phyloP scores from a whole-genome alignment of 257 asterid species.

The Paulownia fortunei region DNA sequence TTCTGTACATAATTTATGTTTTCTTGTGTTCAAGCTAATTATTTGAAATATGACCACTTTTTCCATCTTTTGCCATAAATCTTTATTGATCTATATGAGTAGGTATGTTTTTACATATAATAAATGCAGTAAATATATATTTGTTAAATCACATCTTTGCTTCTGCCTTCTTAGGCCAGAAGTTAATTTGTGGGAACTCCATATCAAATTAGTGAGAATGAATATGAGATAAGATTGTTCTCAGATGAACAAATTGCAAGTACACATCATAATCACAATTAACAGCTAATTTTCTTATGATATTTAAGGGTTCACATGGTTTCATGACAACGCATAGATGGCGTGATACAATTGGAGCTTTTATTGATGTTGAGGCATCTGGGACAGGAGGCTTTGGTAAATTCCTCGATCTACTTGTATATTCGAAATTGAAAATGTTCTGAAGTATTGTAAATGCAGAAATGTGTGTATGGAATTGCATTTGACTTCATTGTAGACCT shows the following conservation, averaged over 20 bases:
- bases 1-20: neutral
- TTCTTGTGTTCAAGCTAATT: neutral
- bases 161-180: constrained; percentile 15
- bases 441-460: constrained; percentile 22
- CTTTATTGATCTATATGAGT: neutral
- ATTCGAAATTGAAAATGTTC: constrained; percentile 20
- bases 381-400: constrained; percentile 97
- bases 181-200: constrained; percentile 1
- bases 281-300: constrained; percentile 30
- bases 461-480: neutral
- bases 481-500: neutral
- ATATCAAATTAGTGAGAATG: constrained; percentile 4
- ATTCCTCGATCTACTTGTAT: constrained; percentile 32
- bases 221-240: constrained; percentile 2
- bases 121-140: neutral
- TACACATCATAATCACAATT: constrained; percentile 19
- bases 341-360: constrained; percentile 91
- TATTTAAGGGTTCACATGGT: constrained; percentile 94
- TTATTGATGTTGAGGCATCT: constrained; percentile 88
- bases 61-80: neutral
- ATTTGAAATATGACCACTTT: neutral
- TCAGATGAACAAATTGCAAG: constrained; percentile 7
- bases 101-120: neutral
- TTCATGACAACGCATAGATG: constrained; percentile 94
- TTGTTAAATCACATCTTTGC: constrained; percentile 5